Evolutionary conservation across 2,329 filamentous ascomycete genomes (phyloP).

Genomic region (Neocatenulostroma microsporum): DNA sequence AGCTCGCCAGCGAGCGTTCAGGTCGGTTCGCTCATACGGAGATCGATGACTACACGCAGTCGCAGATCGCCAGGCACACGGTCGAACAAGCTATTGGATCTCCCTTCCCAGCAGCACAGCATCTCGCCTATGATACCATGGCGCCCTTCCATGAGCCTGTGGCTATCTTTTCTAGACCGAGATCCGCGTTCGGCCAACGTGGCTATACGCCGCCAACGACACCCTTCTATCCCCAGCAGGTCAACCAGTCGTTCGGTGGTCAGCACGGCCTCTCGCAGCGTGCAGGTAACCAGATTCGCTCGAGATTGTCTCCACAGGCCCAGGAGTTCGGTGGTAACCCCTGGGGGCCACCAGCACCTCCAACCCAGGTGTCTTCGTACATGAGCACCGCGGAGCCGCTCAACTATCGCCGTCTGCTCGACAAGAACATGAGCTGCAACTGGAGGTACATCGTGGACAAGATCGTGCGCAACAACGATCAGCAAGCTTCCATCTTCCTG

Average conservation of each 20-base stretch:
- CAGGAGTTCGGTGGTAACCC: conserved; percentile 38
- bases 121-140: too few species aligned
- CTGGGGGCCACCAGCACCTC: conserved; percentile 5
- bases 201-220: conserved; percentile 24
- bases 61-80: conserved; percentile 53
- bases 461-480: conserved; percentile 98
- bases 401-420: conserved; percentile 90
- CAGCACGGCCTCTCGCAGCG: conserved; percentile 7
- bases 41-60: conserved; percentile 42
- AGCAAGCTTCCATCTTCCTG: conserved; percentile 96
- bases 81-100: conserved; percentile 42
- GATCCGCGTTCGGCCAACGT: conserved; percentile 7
- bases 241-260: too few species aligned
- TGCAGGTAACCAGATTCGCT: too few species aligned
- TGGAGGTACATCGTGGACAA: conserved; percentile 99
- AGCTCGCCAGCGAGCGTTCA: conserved; percentile 38
- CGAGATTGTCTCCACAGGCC: too few species aligned
- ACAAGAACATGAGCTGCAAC: conserved; percentile 94
- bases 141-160: too few species aligned
- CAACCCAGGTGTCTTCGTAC: conserved; percentile 50
- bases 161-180: conserved; percentile 7
- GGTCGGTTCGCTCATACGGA: conserved; percentile 29
- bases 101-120: conserved; percentile 24
- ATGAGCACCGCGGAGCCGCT: conserved; percentile 81
- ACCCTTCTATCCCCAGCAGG: conserved; percentile 20